Evolutionary conservation across 306 rosid genomes (phyloP), one percentile per base, ranked within the genome.

Genomic region (Crotalaria pallida): DNA sequence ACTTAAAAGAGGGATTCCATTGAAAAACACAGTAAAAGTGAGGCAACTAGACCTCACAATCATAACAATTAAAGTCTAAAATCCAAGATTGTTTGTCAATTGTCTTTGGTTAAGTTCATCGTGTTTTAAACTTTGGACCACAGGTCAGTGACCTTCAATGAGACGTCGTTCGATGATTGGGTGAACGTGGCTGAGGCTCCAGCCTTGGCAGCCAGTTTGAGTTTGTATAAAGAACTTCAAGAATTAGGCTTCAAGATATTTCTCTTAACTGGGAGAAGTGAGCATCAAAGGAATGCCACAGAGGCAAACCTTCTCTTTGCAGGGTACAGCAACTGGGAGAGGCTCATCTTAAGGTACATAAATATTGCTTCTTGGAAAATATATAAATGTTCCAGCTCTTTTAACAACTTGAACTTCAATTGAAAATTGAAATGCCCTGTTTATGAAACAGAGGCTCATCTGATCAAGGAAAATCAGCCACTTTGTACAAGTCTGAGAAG

Each of bases 261-360:
- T 69, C 82, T 93, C 36, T 51, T 94, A 16, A 93, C 98, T 0
- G 96, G 96, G 29, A 80, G 98, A 58, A 76, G 74, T 36, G 98
- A 93, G 65, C 31, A 63, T 75, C 97, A 90, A 65, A 82, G 97
- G 77, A 72, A 73, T 56, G 83, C 45, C 51, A 90, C 97, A 0
- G 82, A 58, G 67, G 17, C 61, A 50, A 93, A 93, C 72, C 98
- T 90, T 77, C 41, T 75, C 10, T 16, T 9, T 44, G 80, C 89
- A 3, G 97, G 96, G 23, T 93, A 70, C 77, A 24, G 0, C 29
- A 67, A 78, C 5, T 93, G 98, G 98, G 88, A 88, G 71, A 85
- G 81, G 49, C 94, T 93, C 49, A 45, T 94, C 73, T 83, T 90
- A 75, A 90, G 98, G 98, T 90, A 76, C 71, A 71, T 69, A 52